These are phyloP conservation scores for Neurospora sp. DNA, from an alignment of 495 filamentous ascomycete genomes.

Conservation along the genomic window DNA sequence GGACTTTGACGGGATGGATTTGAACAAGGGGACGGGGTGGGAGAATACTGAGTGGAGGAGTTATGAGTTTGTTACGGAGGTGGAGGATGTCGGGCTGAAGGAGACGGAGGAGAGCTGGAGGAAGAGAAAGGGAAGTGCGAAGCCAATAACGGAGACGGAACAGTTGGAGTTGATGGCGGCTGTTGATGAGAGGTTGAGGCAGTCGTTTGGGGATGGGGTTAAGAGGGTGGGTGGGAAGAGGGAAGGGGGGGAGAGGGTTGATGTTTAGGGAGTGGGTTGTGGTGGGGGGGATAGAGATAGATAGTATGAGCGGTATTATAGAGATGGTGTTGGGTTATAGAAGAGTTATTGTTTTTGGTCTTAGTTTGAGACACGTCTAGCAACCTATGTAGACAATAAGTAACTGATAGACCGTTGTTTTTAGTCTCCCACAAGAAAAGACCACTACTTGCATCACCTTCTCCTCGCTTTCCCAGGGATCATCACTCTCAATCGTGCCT, in stretches of 20 bases:
- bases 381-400: neutral
- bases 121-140: conserved; percentile 35
- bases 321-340: neutral
- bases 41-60: conserved; percentile 70
- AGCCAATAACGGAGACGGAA: conserved; percentile 36
- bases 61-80: conserved; percentile 47
- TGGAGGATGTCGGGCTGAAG: conserved; percentile 40
- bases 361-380: neutral
- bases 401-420: neutral
- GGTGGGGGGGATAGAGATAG: neutral
- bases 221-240: neutral
- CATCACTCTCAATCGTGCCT: neutral
- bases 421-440: neutral
- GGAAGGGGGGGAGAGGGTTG: neutral
- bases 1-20: conserved; percentile 60
- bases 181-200: conserved; percentile 15
- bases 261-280: neutral
- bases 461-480: neutral
- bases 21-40: conserved; percentile 67
- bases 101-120: conserved; percentile 51
- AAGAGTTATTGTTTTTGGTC: neutral
- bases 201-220: conserved; percentile 15
- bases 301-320: neutral
- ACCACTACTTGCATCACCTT: too few species aligned
- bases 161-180: conserved; percentile 27